Evolutionary conservation across 768 basidiomycete genomes (phyloP).

Genomic region (Tricholoma sp.): DNA sequence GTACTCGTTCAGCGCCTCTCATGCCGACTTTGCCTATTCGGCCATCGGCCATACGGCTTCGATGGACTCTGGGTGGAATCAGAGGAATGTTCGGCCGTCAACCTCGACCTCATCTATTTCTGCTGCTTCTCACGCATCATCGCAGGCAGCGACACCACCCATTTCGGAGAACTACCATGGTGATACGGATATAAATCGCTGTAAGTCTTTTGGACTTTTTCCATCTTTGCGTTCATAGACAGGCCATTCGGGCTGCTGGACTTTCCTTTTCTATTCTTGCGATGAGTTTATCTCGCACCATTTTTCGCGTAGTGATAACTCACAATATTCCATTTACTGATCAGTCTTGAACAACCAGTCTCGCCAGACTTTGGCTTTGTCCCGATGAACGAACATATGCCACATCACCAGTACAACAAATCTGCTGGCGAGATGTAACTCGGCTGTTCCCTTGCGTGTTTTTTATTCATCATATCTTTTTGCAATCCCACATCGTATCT

Average conservation of each 20-base stretch:
- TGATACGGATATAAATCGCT: slow-evolving; percentile 77
- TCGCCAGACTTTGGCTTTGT: slow-evolving; percentile 85
- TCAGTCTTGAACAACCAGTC: slow-evolving; percentile 48
- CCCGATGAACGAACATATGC: slow-evolving; percentile 73
- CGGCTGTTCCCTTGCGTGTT: slow-evolving; percentile 11
- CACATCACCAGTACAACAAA: slow-evolving; percentile 54
- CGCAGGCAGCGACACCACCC: slow-evolving; percentile 79
- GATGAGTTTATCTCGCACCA: neutral
- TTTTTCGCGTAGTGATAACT: slow-evolving; percentile 24
- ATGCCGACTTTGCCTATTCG: slow-evolving; percentile 79
- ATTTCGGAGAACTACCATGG: slow-evolving; percentile 61
- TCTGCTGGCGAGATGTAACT: slow-evolving; percentile 43
- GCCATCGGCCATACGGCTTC: slow-evolving; percentile 45
- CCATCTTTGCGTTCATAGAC: neutral
- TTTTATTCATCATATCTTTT: slow-evolving; percentile 7
- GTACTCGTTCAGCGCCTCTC: slow-evolving; percentile 58
- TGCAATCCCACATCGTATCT: neutral
- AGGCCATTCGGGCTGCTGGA: neutral
- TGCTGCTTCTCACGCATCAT: slow-evolving; percentile 70
- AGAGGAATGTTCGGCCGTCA: slow-evolving; percentile 61
- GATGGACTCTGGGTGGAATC: slow-evolving; percentile 44
- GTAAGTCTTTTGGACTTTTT: slow-evolving; percentile 45
- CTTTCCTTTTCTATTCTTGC: neutral
- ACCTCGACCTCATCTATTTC: slow-evolving; percentile 75
- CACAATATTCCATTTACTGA: slow-evolving; percentile 38